phyloP scores from a whole-genome alignment of 2,329 filamentous ascomycete genomes.

The Tolypocladium amazonense region DNA sequence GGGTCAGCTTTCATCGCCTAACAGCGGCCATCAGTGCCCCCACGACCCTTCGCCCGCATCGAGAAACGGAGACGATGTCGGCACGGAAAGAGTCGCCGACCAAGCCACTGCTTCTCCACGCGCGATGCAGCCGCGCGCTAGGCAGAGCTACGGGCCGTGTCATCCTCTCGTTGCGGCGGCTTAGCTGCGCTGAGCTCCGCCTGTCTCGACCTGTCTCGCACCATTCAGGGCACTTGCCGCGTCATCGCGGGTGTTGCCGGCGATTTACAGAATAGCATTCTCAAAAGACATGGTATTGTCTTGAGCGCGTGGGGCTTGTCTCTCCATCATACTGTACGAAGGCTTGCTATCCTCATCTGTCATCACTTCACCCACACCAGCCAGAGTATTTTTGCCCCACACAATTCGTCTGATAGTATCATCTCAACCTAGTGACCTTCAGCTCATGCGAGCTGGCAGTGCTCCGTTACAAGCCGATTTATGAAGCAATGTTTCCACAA shows the following conservation, averaged over 20 bases:
- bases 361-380: not conserved
- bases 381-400: not conserved
- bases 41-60: not conserved
- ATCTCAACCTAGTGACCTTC: not conserved
- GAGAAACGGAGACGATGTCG: not conserved
- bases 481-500: not conserved
- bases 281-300: not conserved
- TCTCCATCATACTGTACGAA: not conserved
- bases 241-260: too few species aligned
- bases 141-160: not conserved
- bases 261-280: too few species aligned
- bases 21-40: not conserved
- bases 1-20: not conserved
- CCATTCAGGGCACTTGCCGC: not conserved
- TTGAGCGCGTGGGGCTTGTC: not conserved
- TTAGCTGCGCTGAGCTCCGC: not conserved
- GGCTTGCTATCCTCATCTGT: not conserved
- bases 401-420: not conserved
- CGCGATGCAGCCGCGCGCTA: not conserved
- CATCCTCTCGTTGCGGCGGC: not conserved
- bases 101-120: not conserved
- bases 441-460: slow-evolving; percentile 1
- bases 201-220: not conserved
- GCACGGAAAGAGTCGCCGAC: not conserved
- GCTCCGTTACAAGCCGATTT: not conserved